Evolutionary conservation across 1,284 basidiomycete genomes (phyloP).

Genomic region (Kalmanozyma brasiliensis): DNA sequence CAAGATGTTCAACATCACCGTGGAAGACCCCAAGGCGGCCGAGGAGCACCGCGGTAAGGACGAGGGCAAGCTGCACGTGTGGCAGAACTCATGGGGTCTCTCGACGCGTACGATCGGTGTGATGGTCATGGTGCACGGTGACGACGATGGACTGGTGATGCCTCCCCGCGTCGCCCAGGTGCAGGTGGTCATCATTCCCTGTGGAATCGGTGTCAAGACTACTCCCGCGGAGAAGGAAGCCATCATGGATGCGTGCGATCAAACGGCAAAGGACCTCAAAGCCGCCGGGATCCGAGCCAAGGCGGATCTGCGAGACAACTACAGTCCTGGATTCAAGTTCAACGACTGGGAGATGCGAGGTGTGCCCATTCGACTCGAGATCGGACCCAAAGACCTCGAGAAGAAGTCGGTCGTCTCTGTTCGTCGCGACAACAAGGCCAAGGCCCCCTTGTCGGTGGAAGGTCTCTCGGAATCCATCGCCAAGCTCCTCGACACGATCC

Average conservation of each 20-base stretch:
- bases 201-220: constrained; percentile 78
- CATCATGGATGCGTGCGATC: constrained; percentile 78
- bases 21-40: constrained; percentile 77
- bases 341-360: constrained; percentile 95
- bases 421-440: constrained; percentile 82
- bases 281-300: constrained; percentile 83
- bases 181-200: constrained; percentile 92
- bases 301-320: constrained; percentile 91
- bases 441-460: constrained; percentile 44
- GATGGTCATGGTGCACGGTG: constrained; percentile 99
- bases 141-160: constrained; percentile 95
- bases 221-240: constrained; percentile 72
- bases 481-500: constrained; percentile 83
- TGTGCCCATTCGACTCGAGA: constrained; percentile 94
- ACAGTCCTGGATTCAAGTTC: constrained; percentile 98
- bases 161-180: constrained; percentile 93
- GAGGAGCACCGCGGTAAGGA: constrained; percentile 61
- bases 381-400: constrained; percentile 91
- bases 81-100: constrained; percentile 99
- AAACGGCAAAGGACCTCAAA: constrained; percentile 71
- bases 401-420: constrained; percentile 85
- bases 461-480: constrained; percentile 40
- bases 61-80: constrained; percentile 79
- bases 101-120: constrained; percentile 96
- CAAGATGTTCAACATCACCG: constrained; percentile 97